Evolutionary conservation across 352 stramenopile genomes (phyloP).

Genomic region (Phytophthora sansomeana): DNA sequence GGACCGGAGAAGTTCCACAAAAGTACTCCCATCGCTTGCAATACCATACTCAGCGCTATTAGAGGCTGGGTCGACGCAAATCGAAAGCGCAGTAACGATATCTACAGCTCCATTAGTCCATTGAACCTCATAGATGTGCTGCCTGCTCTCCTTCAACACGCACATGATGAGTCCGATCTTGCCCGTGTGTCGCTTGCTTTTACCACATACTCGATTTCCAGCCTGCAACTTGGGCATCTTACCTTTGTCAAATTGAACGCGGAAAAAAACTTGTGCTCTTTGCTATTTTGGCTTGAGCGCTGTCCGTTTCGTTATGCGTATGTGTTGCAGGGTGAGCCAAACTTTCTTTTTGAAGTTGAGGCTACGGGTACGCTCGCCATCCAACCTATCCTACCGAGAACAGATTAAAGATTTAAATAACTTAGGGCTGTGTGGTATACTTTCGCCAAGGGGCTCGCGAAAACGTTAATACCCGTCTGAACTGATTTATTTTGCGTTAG

Average conservation of each 20-base stretch:
- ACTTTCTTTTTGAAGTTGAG: neutral
- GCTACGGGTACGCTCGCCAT: neutral
- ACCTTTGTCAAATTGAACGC: neutral
- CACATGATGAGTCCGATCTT: constrained; percentile 1
- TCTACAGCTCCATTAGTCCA: neutral
- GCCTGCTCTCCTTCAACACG: neutral
- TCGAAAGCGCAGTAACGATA: neutral
- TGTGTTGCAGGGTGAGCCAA: neutral
- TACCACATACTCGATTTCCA: neutral
- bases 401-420: too few relatives aligned
- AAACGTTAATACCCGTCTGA: too few relatives aligned
- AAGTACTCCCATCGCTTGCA: neutral
- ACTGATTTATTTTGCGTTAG: too few relatives aligned
- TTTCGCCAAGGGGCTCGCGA: too few relatives aligned
- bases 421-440: too few relatives aligned
- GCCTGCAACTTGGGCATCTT: neutral
- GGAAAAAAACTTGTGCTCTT: constrained; percentile 1
- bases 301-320: neutral
- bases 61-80: neutral
- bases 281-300: neutral
- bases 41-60: too few relatives aligned
- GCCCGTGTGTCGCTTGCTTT: neutral
- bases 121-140: neutral
- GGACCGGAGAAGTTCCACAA: too few relatives aligned
- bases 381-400: neutral